Percentiles rank a stretch among this genome's conserved stretches.
Conservation (phyloP, 1,139 yeast species). For the Yamadazyma sp. region DNA sequence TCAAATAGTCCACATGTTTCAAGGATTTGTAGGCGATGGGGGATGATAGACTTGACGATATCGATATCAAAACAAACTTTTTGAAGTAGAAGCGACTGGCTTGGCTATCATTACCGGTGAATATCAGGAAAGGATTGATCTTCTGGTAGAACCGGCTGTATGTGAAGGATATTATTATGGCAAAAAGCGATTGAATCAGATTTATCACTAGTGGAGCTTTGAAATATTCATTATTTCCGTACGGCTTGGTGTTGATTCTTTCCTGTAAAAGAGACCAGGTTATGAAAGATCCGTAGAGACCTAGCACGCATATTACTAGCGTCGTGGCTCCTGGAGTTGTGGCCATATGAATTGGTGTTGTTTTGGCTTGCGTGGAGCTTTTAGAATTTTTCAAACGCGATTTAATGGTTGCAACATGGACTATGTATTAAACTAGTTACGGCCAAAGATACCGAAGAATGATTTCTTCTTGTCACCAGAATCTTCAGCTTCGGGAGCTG, state of each 20-base stretch:
- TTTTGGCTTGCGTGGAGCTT: not conserved
- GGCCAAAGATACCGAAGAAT: constrained; percentile 47
- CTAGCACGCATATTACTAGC: constrained; percentile 57
- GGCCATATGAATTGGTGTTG: not conserved
- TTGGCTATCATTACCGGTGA: constrained; percentile 23
- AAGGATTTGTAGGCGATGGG: constrained; percentile 79
- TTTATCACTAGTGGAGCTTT: constrained; percentile 77
- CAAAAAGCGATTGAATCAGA: constrained; percentile 69
- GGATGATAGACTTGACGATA: constrained; percentile 77
- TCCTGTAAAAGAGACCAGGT: constrained; percentile 94
- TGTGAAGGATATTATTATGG: constrained; percentile 62
- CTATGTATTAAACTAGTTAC: constrained; percentile 9
- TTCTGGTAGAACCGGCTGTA: constrained; percentile 47
- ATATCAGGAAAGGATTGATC: constrained; percentile 29
- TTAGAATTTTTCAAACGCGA: constrained; percentile 2
- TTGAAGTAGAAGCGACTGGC: constrained; percentile 25
- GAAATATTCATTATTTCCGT: constrained; percentile 58
- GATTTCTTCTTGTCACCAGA: constrained; percentile 28
- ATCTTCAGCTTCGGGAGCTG: constrained; percentile 7
- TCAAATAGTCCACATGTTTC: constrained; percentile 80
- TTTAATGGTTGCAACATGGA: not conserved
- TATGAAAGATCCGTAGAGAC: constrained; percentile 81
- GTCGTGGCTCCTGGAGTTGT: constrained; percentile 19
- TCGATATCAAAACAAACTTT: constrained; percentile 61
- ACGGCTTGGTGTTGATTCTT: constrained; percentile 75